Base-by-base conservation (phyloP, 129 eudicot genomes). In the Flaveria brownii region DNA sequence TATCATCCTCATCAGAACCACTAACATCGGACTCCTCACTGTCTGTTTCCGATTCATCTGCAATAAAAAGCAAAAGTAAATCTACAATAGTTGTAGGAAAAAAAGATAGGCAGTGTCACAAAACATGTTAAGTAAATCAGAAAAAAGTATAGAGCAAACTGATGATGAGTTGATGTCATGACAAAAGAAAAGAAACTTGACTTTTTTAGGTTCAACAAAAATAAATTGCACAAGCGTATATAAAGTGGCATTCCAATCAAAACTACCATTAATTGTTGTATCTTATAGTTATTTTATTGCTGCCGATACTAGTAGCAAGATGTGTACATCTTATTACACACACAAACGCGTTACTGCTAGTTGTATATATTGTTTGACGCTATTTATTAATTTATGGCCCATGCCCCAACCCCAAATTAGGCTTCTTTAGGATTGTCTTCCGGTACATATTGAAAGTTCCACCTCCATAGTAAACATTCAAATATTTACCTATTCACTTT, bases 11-110 rank as follows among this genome's bases (percentile, higher is more conserved):
- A 18, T 91, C 97, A 75, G 97, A 91, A 49, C 93, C 97, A 83
- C 97, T 91, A 71, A 91, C 93, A 78, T 91, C 93, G 49, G 97
- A 91, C 77, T 88, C 97, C 85, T 91, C 97, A 28, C 93, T 91
- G 85, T 91, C 97, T 70, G 97, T 88, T 82, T 91, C 93, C 70
- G 97, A 91, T 82, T 88, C 93, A 61, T 86, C 97, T 91, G 93
- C 84, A 73, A 67, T 56, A 26, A 61, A 63, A 63, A 43, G 42
- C 9, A 11, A 63, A 73, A 15, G 57, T 54, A 59, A 63, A 64
- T 56, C 49, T 20, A 43, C 51, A 26, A 67, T 57, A 78, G 45
- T 42, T 9, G 50, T 63, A 52, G 7, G 15, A 6, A 25, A 20
- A 54, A 22, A 41, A 15, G 42, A 51, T 33, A 17, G 12, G 17